Conservation (phyloP, 768 basidiomycete genomes). For the Pilatotrama ljubarskyi region DNA sequence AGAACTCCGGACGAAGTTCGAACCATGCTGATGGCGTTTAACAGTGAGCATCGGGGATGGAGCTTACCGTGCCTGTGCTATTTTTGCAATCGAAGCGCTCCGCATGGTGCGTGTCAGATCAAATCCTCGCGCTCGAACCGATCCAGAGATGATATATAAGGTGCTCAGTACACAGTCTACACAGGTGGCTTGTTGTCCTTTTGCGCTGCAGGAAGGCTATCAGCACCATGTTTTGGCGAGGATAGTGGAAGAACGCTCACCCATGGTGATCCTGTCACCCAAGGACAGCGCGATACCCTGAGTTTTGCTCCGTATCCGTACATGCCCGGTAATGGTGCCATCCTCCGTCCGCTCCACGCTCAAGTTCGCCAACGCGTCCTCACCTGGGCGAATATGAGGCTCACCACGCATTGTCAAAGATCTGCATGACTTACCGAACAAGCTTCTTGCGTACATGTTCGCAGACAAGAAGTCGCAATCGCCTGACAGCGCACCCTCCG, state of each 20-base stretch:
- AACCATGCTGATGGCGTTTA: background rate
- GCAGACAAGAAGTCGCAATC: constrained; percentile 97
- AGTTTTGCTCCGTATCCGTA: constrained; percentile 95
- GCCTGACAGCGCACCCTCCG: constrained; percentile 82
- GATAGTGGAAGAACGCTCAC: constrained; percentile 33
- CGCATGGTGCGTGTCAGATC: background rate
- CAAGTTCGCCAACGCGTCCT: constrained; percentile 94
- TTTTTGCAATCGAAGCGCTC: constrained; percentile 16
- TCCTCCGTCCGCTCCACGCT: constrained; percentile 85
- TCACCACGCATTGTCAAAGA: background rate
- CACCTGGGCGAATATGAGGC: constrained; percentile 52
- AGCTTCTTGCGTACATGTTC: constrained; percentile 92
- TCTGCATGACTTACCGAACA: constrained; percentile 71
- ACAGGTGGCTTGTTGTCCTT: constrained; percentile 42
- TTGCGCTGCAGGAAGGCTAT: constrained; percentile 37
- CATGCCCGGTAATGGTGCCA: constrained; percentile 87
- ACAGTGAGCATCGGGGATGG: background rate
- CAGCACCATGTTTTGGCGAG: background rate
- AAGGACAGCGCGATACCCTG: constrained; percentile 95
- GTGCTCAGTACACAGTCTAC: constrained; percentile 22
- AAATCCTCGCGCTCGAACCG: background rate
- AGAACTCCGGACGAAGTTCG: background rate
- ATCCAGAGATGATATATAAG: constrained; percentile 17
- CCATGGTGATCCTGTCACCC: constrained; percentile 83
- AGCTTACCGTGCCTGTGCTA: background rate